These are phyloP conservation scores for Arctostaphylos glauca DNA, from an alignment of 148 eudicot species.

Conservation along the genomic window DNA sequence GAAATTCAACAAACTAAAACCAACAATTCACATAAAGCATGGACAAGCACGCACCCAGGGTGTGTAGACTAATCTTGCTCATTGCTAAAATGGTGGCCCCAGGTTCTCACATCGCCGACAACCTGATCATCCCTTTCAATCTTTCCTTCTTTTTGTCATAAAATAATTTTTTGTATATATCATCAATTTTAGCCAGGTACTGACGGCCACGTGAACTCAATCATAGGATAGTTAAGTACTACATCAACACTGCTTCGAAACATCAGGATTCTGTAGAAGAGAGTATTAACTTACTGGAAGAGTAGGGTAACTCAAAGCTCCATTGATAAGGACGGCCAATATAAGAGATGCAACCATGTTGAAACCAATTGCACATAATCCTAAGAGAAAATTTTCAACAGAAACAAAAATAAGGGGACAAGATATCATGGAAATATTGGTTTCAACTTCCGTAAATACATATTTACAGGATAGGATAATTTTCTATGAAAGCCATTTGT, in stretches of 20 bases:
- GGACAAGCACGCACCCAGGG: no score
- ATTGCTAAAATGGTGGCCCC: no score
- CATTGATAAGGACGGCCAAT: constrained; percentile 47
- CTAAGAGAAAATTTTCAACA: constrained; percentile 23
- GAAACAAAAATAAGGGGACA: not conserved
- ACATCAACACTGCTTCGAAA: not conserved
- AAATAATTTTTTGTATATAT: not conserved
- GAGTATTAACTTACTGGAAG: constrained; percentile 60
- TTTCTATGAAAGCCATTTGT: not conserved
- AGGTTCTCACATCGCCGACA: no score
- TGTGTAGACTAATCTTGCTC: no score
- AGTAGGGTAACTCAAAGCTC: constrained; percentile 64
- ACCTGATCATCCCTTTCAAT: not conserved
- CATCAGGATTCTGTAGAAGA: not conserved
- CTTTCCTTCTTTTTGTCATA: not conserved
- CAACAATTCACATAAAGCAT: no score
- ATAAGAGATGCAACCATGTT: constrained; percentile 52
- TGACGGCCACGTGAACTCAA: constrained; percentile 30
- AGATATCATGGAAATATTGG: no score
- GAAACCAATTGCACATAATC: constrained; percentile 68
- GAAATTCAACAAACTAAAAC: no score
- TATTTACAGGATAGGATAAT: not conserved
- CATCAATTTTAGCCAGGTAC: not conserved
- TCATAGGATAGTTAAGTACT: not conserved
- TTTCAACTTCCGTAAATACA: not conserved